A percentile compares a stretch with the other conserved stretches of the same genome.
phyloP scores from a whole-genome alignment of 2,329 filamentous ascomycete genomes.

The Trichoderma sp. region DNA sequence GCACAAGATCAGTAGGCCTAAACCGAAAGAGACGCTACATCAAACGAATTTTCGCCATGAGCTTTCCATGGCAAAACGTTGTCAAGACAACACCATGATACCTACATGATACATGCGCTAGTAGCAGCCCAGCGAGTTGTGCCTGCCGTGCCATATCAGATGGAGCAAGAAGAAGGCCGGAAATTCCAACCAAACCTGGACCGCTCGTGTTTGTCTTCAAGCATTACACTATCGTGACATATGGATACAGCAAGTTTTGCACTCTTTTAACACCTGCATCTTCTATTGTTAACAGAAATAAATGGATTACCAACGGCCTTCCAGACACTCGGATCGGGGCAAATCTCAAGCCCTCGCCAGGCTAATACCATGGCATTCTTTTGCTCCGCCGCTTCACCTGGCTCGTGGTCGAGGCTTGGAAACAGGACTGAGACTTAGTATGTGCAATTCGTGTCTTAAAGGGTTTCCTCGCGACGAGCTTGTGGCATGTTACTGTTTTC shows the following conservation, averaged over 20 bases:
- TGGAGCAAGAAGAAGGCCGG: not conserved
- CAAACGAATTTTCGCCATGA: not conserved
- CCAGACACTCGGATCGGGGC: not conserved
- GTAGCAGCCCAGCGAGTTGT: not conserved
- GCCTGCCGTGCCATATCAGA: not conserved
- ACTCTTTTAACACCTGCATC: not conserved
- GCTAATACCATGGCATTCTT: not conserved
- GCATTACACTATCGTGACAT: not conserved
- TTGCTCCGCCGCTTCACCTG: not conserved
- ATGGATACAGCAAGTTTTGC: not conserved
- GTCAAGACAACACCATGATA: not conserved
- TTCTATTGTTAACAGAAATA: not conserved
- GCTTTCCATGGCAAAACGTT: not conserved
- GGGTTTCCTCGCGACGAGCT: not conserved
- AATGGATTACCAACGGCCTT: not conserved
- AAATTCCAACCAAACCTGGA: not conserved
- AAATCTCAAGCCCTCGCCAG: not conserved
- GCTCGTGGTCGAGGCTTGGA: not conserved
- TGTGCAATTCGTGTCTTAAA: not conserved
- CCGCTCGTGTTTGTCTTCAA: not conserved
- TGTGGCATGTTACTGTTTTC: conserved; percentile 39
- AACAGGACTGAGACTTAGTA: not conserved
- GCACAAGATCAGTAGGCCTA: not conserved
- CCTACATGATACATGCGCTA: not conserved
- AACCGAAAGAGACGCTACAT: not conserved